phyloP scores from a whole-genome alignment of 2,329 filamentous ascomycete species.

The Aspergillus ibericus region DNA sequence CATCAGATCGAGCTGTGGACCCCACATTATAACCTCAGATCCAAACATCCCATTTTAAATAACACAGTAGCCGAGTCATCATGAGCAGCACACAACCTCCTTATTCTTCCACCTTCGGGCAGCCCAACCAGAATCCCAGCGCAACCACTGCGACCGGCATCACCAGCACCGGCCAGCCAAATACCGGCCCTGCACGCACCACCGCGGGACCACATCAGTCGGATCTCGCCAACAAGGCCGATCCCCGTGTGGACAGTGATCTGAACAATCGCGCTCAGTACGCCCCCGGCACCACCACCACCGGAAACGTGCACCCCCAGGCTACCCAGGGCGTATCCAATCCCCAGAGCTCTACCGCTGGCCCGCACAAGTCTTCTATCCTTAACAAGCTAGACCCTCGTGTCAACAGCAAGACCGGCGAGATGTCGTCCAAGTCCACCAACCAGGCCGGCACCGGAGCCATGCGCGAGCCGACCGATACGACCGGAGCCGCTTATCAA shows the following conservation, averaged over 20 bases:
- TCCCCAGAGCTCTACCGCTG: slow-evolving; percentile 9
- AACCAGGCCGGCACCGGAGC: slow-evolving; percentile 13
- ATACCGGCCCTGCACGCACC: slow-evolving; percentile 14
- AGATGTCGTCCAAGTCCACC: slow-evolving; percentile 21
- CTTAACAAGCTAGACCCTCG: slow-evolving; percentile 30
- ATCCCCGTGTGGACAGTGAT: slow-evolving; percentile 31
- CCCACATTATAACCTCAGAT: neutral
- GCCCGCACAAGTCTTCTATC: slow-evolving; percentile 23
- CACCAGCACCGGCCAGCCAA: slow-evolving; percentile 10
- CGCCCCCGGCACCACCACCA: slow-evolving; percentile 13
- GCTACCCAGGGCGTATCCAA: slow-evolving; percentile 6
- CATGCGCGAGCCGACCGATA: slow-evolving; percentile 8
- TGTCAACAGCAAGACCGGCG: slow-evolving; percentile 26
- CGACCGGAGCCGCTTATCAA: neutral
- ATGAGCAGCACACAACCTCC: slow-evolving; percentile 19
- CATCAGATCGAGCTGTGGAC: neutral
- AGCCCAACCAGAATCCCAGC: slow-evolving; percentile 11
- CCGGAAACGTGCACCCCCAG: slow-evolving; percentile 14
- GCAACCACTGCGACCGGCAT: slow-evolving; percentile 14
- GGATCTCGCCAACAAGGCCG: slow-evolving; percentile 38
- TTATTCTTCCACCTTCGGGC: slow-evolving; percentile 14
- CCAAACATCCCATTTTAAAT: neutral
- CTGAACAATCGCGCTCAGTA: slow-evolving; percentile 22
- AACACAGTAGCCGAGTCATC: neutral
- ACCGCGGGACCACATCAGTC: slow-evolving; percentile 21